phyloP scores from a whole-genome alignment of 768 basidiomycete species.

The Suillus placidus region DNA sequence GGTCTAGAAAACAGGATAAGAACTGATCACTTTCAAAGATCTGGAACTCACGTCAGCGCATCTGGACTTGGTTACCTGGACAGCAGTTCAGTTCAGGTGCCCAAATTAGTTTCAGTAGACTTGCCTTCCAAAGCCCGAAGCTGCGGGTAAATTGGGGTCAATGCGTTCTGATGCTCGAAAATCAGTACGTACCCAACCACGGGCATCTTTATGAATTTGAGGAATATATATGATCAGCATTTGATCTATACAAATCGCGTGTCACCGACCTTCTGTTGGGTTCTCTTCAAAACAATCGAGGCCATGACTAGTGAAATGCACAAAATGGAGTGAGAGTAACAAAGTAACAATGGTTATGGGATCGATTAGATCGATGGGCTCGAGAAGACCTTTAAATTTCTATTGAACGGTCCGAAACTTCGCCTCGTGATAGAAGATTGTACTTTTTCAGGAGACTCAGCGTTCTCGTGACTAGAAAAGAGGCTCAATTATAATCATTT shows the following conservation, averaged over 20 bases:
- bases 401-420: conserved; percentile 18
- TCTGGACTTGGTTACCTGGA: conserved; percentile 56
- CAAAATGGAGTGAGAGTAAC: conserved; percentile 16
- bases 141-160: conserved; percentile 34
- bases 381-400: neutral
- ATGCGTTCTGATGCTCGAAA: conserved; percentile 10
- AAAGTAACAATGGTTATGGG: conserved; percentile 6
- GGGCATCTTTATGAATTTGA: conserved; percentile 57
- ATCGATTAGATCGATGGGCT: conserved; percentile 9
- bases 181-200: conserved; percentile 54
- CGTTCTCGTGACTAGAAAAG: conserved; percentile 15
- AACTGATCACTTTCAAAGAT: neutral
- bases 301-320: conserved; percentile 42
- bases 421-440: conserved; percentile 8
- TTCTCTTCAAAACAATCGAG: conserved; percentile 56
- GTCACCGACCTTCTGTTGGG: conserved; percentile 54
- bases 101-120: conserved; percentile 12
- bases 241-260: conserved; percentile 8
- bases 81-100: conserved; percentile 6
- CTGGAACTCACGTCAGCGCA: conserved; percentile 57
- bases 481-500: conserved; percentile 10
- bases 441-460: conserved; percentile 1
- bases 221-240: neutral
- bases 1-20: conserved; percentile 41
- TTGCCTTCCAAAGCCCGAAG: conserved; percentile 73